phyloP scores from a whole-genome alignment of 148 eudicot species.

The Nepenthes gracilis region DNA sequence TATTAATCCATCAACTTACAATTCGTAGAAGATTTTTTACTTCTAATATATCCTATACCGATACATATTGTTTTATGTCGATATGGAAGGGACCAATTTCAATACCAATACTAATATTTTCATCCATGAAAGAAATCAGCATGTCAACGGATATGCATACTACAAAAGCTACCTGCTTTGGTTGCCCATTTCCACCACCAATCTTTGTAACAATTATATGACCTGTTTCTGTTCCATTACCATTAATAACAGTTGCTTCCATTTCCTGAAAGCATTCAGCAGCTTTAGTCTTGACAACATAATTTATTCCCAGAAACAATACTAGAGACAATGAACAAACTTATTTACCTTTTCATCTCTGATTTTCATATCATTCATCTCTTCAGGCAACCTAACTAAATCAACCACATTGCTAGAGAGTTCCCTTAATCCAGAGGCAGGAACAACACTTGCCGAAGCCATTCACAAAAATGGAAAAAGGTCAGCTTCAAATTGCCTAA shows the following conservation, averaged over 20 bases:
- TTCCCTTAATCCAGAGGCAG: conserved; percentile 39
- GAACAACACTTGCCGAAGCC: conserved; percentile 42
- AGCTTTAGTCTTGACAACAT: too few relatives aligned
- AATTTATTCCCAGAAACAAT: not conserved
- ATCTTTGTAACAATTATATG: conserved; percentile 83
- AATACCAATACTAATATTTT: not conserved
- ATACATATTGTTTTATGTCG: too few relatives aligned
- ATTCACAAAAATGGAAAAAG: conserved; percentile 9
- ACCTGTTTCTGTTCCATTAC: conserved; percentile 74
- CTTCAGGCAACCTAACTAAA: conserved; percentile 44
- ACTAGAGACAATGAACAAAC: not conserved
- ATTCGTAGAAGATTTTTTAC: too few relatives aligned
- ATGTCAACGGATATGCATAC: not conserved
- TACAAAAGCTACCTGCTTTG: conserved; percentile 49
- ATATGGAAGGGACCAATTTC: not conserved
- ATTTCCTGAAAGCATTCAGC: conserved; percentile 39
- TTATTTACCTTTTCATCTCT: conserved; percentile 55
- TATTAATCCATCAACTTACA: not conserved
- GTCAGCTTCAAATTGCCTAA: too few relatives aligned
- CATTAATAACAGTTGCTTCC: conserved; percentile 63
- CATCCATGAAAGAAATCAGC: not conserved
- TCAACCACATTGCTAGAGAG: conserved; percentile 22
- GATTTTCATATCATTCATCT: conserved; percentile 64
- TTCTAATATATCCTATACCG: too few relatives aligned
- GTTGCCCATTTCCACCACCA: conserved; percentile 71